A percentile compares a stretch with the other conserved stretches of the same genome.
Evolutionary conservation across 1,139 yeast species (phyloP).

Genomic region (Groenewaldozyma auringiensis): DNA sequence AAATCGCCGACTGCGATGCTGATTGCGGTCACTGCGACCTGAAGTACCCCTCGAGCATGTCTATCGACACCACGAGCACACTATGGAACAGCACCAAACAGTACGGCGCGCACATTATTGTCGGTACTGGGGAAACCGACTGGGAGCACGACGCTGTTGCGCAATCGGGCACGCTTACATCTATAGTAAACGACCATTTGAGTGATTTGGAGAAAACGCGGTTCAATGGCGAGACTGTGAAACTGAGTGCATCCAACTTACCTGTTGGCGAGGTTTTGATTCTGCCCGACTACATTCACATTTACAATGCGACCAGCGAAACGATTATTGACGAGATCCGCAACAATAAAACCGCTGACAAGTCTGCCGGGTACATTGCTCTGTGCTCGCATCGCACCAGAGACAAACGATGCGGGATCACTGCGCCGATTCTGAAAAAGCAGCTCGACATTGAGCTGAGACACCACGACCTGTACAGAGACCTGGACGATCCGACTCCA

Average conservation of each 20-base stretch:
- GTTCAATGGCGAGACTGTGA: constrained; percentile 18
- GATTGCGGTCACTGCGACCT: constrained; percentile 21
- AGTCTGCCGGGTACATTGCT: constrained; percentile 46
- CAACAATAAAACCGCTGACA: constrained; percentile 2
- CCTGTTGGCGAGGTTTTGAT: constrained; percentile 40
- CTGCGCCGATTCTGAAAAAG: constrained; percentile 86
- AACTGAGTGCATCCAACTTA: constrained; percentile 30
- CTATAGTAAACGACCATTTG: constrained; percentile 2
- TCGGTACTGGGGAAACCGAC: constrained; percentile 77
- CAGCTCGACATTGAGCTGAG: constrained; percentile 69
- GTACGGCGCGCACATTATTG: constrained; percentile 61
- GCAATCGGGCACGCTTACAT: constrained; percentile 39
- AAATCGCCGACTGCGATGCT: constrained; percentile 23
- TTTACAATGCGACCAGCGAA: constrained; percentile 43
- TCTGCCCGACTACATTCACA: constrained; percentile 74
- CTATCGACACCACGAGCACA: constrained; percentile 39
- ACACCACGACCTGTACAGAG: constrained; percentile 64
- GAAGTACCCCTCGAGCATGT: constrained; percentile 51
- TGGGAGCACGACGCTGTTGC: constrained; percentile 76
- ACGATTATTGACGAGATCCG: constrained; percentile 32
- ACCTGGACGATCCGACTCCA: constrained; percentile 55
- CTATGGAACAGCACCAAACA: constrained; percentile 69
- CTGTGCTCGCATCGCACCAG: constrained; percentile 86
- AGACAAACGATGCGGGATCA: constrained; percentile 87
- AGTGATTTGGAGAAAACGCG: constrained; percentile 1